Conservation (phyloP, 2,329 filamentous ascomycete species). For the Colletotrichum gigasporum region DNA sequence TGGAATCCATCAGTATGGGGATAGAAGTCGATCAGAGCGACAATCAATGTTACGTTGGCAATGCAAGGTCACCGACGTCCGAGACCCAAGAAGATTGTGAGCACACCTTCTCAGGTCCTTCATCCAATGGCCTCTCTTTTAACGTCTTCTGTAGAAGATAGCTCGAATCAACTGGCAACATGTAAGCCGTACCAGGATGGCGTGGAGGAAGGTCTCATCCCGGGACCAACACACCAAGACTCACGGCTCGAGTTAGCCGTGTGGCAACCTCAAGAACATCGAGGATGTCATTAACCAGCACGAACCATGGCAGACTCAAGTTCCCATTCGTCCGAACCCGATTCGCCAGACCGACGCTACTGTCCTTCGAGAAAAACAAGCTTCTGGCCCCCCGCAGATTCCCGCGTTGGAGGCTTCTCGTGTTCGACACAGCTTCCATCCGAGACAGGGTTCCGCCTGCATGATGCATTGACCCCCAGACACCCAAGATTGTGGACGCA, state of each 20-base stretch:
- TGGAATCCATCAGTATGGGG: no score
- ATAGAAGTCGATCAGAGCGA: no score
- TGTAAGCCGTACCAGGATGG: neutral
- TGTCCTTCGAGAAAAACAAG: neutral
- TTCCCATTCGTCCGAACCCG: neutral
- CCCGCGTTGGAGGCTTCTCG: neutral
- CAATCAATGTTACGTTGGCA: no score
- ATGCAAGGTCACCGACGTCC: no score
- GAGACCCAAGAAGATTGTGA: no score
- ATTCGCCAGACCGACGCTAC: neutral
- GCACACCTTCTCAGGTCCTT: no score
- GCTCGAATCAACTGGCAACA: no score
- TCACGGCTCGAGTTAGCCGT: neutral
- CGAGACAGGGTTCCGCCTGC: constrained; percentile 3
- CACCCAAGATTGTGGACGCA: neutral
- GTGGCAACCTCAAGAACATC: neutral
- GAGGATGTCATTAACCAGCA: neutral
- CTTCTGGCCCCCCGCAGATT: neutral
- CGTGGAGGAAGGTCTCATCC: neutral
- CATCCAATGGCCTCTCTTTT: no score
- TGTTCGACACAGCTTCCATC: neutral
- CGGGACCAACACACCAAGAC: neutral
- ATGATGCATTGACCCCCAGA: neutral
- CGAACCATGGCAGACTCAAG: neutral
- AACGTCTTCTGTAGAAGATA: no score